Percentiles rank a stretch among this genome's conserved stretches.
These are phyloP conservation scores for Saccharum officinarum DNA, from an alignment of 176 grass and related monocot genomes.

Conservation along the genomic window DNA sequence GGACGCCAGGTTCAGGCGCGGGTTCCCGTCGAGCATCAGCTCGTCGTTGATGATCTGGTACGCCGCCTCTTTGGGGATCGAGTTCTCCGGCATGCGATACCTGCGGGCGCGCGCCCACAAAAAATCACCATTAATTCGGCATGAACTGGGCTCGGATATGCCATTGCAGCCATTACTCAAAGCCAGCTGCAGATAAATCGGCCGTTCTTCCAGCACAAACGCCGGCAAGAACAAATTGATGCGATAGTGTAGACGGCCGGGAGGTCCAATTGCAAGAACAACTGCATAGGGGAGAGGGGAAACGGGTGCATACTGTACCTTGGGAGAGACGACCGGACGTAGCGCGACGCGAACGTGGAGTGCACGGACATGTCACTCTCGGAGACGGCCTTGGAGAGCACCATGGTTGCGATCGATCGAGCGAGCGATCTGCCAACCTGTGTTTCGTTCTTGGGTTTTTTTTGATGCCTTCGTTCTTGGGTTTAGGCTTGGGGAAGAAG, in stretches of 20 bases:
- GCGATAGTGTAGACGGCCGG: neutral
- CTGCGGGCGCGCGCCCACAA: constrained; percentile 15
- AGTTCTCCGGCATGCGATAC: constrained; percentile 87
- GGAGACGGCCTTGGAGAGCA: constrained; percentile 65
- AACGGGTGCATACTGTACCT: constrained; percentile 24
- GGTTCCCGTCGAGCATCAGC: constrained; percentile 99
- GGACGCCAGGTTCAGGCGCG: constrained; percentile 90
- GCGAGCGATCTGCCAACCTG: neutral
- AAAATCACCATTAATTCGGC: neutral
- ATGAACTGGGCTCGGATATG: neutral
- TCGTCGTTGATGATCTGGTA: constrained; percentile 99
- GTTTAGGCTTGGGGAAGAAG: constrained; percentile 1
- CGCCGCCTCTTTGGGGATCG: constrained; percentile 96
- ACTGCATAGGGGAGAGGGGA: neutral
- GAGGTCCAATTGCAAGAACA: neutral
- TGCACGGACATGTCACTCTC: constrained; percentile 82
- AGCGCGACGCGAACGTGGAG: constrained; percentile 96
- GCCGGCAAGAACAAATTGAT: neutral
- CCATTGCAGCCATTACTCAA: neutral
- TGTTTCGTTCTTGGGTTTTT: neutral
- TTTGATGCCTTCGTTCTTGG: neutral
- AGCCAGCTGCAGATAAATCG: neutral
- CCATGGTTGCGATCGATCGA: neutral
- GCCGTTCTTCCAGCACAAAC: neutral
- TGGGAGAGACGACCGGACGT: constrained; percentile 79